These are phyloP conservation scores for Saccharomyces pastorianus DNA, from an alignment of 1,139 yeast species.

Conservation along the genomic window DNA sequence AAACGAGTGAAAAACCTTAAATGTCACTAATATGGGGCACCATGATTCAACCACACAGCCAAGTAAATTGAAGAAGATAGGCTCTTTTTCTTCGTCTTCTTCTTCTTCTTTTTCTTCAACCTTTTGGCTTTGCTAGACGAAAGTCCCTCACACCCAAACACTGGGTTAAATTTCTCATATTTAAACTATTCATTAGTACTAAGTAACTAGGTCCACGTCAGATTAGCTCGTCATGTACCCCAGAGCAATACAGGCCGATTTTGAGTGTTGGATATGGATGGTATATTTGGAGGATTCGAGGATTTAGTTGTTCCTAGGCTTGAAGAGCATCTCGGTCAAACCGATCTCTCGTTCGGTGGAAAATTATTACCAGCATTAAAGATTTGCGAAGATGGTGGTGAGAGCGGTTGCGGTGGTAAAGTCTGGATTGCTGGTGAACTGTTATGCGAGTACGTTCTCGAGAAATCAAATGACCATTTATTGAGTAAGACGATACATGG, in stretches of 20 bases:
- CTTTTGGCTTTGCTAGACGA: background rate
- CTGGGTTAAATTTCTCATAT: background rate
- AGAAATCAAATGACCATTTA: conserved; percentile 11
- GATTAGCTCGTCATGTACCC: background rate
- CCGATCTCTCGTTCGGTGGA: conserved; percentile 38
- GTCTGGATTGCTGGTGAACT: conserved; percentile 54
- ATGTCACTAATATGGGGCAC: background rate
- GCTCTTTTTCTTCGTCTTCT: background rate
- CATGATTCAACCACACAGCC: background rate
- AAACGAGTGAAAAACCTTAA: background rate
- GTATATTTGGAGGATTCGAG: conserved; percentile 13
- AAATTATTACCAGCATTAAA: conserved; percentile 34
- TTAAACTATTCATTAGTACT: background rate
- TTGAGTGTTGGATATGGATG: conserved; percentile 8
- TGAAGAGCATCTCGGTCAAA: conserved; percentile 35
- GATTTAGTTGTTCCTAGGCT: conserved; percentile 15
- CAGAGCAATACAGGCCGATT: background rate
- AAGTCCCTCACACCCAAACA: conserved; percentile 1
- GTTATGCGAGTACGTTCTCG: conserved; percentile 38
- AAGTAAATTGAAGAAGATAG: background rate
- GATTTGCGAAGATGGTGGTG: conserved; percentile 49
- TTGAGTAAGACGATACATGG: conserved; percentile 7
- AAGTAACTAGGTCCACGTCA: background rate
- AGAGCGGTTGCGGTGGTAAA: conserved; percentile 50
- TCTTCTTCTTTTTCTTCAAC: background rate